Percentiles rank a stretch among this genome's conserved stretches.
phyloP scores from a whole-genome alignment of 169 alveolate genomes.

The Fabrea salina region DNA sequence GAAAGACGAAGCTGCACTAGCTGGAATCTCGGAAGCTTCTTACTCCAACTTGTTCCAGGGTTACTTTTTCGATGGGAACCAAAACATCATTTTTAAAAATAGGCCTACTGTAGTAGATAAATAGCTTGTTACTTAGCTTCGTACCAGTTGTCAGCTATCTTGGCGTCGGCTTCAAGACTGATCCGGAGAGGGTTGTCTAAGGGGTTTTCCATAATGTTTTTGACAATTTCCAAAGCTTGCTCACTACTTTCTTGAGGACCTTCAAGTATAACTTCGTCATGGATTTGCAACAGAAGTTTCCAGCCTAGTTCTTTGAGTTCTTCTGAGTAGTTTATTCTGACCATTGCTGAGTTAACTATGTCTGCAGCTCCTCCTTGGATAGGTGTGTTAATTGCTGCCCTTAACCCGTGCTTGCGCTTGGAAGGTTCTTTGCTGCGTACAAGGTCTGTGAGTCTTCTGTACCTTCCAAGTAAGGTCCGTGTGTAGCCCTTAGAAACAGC shows the following conservation, averaged over 20 bases:
- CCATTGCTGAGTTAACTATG: constrained; percentile 86
- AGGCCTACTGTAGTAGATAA: no score
- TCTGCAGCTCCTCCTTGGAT: constrained; percentile 88
- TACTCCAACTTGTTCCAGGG: no score
- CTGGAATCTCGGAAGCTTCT: no score
- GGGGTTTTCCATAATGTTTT: constrained; percentile 72
- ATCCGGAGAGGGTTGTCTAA: constrained; percentile 44
- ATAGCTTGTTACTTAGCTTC: constrained; percentile 40
- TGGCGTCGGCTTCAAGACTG: constrained; percentile 74
- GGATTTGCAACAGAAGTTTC: constrained; percentile 70
- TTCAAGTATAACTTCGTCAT: constrained; percentile 87
- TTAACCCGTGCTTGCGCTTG: constrained; percentile 46
- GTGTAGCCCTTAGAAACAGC: constrained; percentile 60
- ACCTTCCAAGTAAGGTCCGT: constrained; percentile 72
- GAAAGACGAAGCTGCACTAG: no score
- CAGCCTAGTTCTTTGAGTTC: constrained; percentile 65
- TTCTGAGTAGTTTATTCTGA: constrained; percentile 55
- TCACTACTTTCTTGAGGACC: constrained; percentile 78
- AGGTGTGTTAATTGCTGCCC: constrained; percentile 82
- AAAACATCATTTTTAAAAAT: no score
- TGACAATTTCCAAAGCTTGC: constrained; percentile 59
- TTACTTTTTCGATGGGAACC: no score
- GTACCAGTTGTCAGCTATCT: constrained; percentile 73
- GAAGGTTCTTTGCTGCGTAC: constrained; percentile 7
- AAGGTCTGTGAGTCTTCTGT: constrained; percentile 59